Percentiles rank a stretch among this genome's conserved stretches.
phyloP scores from a whole-genome alignment of 2,329 filamentous ascomycete species.

The Colletotrichum sp. region DNA sequence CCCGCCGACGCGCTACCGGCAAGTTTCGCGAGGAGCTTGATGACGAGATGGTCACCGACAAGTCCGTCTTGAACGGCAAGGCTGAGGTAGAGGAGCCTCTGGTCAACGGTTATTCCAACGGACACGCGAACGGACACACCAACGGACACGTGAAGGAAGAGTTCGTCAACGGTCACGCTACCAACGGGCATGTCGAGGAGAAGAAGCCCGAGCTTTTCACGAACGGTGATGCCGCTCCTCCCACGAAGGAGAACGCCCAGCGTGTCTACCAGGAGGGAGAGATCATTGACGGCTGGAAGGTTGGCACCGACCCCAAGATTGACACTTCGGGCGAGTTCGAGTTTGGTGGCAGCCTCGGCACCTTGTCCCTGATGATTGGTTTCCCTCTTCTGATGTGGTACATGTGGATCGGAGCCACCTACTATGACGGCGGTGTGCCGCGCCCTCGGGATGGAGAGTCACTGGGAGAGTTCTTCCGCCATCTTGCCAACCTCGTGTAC shows the following conservation, averaged over 20 bases:
- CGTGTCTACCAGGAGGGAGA: constrained; percentile 25
- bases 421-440: constrained; percentile 83
- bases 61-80: constrained; percentile 31
- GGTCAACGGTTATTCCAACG: constrained; percentile 32
- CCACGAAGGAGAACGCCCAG: not conserved
- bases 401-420: constrained; percentile 91
- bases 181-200: constrained; percentile 21
- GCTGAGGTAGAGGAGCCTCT: not conserved
- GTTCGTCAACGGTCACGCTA: constrained; percentile 13
- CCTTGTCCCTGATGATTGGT: constrained; percentile 80
- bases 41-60: constrained; percentile 34
- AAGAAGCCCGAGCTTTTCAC: not conserved
- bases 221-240: not conserved
- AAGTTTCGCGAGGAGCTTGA: constrained; percentile 58
- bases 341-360: constrained; percentile 80
- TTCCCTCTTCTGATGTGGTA: constrained; percentile 94
- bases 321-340: constrained; percentile 73
- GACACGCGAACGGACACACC: constrained; percentile 24
- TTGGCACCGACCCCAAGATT: constrained; percentile 65
- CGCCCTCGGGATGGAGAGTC: constrained; percentile 65
- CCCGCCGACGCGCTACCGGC: constrained; percentile 50
- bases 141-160: constrained; percentile 29
- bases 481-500: constrained; percentile 73
- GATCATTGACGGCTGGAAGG: constrained; percentile 61
- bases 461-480: constrained; percentile 67